These are phyloP conservation scores for Fusarium sublunatum DNA, from an alignment of 2,329 filamentous ascomycete genomes.

Conservation along the genomic window DNA sequence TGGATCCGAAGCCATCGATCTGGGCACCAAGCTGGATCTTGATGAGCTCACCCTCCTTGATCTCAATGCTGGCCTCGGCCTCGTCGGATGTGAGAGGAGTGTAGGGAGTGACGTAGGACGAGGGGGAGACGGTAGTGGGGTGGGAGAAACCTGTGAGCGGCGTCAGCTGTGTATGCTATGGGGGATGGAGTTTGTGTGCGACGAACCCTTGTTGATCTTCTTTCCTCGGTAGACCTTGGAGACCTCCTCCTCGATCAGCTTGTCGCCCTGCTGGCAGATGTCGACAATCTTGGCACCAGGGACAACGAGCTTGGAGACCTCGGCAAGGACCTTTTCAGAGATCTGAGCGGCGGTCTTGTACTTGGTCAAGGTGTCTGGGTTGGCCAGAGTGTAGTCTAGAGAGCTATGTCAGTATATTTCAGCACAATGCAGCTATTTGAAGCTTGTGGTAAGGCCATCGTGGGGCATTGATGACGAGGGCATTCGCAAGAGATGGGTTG, in stretches of 20 bases:
- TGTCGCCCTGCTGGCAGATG: slow-evolving; percentile 95
- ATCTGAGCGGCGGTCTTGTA: slow-evolving; percentile 98
- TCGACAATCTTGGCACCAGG: slow-evolving; percentile 93
- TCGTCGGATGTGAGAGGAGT: slow-evolving; percentile 89
- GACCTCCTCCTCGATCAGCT: slow-evolving; percentile 92
- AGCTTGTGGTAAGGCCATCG: slow-evolving; percentile 17
- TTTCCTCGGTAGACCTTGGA: slow-evolving; percentile 98
- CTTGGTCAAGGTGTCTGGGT: slow-evolving; percentile 96
- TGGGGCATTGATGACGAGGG: slow-evolving; percentile 42
- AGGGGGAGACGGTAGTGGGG: slow-evolving; percentile 94
- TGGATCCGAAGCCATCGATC: slow-evolving; percentile 96
- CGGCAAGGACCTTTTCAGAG: slow-evolving; percentile 93
- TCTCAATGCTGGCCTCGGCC: slow-evolving; percentile 80
- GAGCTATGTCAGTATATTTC: slow-evolving; percentile 19
- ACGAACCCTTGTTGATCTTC: slow-evolving; percentile 89
- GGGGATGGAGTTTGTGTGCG: background rate
- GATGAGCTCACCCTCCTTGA: slow-evolving; percentile 87
- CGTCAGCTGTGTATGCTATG: slow-evolving; percentile 30
- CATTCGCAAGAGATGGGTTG: slow-evolving; percentile 36
- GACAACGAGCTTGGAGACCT: slow-evolving; percentile 78
- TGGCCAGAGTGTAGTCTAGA: slow-evolving; percentile 87
- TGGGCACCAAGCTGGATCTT: slow-evolving; percentile 99
- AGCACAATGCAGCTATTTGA: slow-evolving; percentile 8
- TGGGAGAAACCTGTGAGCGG: slow-evolving; percentile 78
- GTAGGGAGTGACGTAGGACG: slow-evolving; percentile 95